Evolutionary conservation across 306 rosid species (phyloP), one percentile per base, ranked within the genome.

Genomic region (Inga oerstediana): DNA sequence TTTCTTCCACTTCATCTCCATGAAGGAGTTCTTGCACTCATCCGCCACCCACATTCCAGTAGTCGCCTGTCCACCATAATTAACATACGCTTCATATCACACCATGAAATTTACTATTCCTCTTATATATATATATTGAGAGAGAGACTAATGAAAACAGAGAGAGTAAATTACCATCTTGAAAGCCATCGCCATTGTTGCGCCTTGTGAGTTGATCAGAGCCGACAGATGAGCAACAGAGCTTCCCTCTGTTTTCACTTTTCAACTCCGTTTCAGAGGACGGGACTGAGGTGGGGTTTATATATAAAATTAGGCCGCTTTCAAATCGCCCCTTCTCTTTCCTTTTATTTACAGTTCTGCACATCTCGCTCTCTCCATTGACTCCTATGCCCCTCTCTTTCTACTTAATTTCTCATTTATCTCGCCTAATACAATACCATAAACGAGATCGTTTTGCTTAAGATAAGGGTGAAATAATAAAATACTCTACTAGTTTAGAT

Each of bases 1-100:
- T 85, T 93, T 93, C 91, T 93, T 93, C 97, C 97, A 93, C 74
- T 93, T 93, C 97, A 93, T 91, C 73, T 90, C 97, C 92, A 89
- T 86, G 88, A 93, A 93, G 0, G 95, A 91, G 75, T 68, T 91
- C 92, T 93, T 93, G 85, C 97, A 93, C 81, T 93, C 97, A 24
- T 93, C 97, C 2, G 95, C 88, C 41, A 93, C 97, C 91, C 95
- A 87, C 97, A 93, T 93, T 79, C 95, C 97, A 6, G 97, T 93
- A 1, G 97, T 93, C 10, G 97, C 97, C 97, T 93, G 82, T 11
- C 49, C 72, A 24, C 58, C 27, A 32, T 9, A 22, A 24, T 45
- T 13, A 72, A n/a, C 30, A 39, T 10, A 39, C 27, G 11, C 74
- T 69, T 69, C 30, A 17, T 7, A 19, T 69, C 30, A 65, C 9